These are phyloP conservation scores for Aureobasidium sp. DNA, from an alignment of 2,329 filamentous ascomycete genomes.

Conservation along the genomic window DNA sequence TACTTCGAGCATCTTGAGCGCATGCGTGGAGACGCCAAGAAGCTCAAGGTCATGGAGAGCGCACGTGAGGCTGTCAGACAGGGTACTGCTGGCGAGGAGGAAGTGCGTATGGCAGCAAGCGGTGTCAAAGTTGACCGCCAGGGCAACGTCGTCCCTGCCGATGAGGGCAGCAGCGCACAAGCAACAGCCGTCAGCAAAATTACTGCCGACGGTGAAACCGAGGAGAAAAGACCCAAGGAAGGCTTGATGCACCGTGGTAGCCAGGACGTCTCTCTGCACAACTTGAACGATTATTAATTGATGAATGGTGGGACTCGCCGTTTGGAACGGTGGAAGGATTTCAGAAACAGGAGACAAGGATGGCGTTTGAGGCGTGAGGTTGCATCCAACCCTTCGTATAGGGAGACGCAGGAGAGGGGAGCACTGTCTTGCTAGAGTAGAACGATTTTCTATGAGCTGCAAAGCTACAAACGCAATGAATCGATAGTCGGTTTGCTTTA, in stretches of 20 bases:
- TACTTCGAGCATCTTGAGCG: constrained; percentile 78
- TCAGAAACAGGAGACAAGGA: constrained; percentile 7
- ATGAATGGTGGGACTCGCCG: background rate
- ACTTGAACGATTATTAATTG: constrained; percentile 35
- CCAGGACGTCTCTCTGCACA: constrained; percentile 57
- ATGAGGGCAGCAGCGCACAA: constrained; percentile 22
- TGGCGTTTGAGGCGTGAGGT: constrained; percentile 13
- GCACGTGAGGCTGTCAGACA: constrained; percentile 59
- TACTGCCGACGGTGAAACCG: constrained; percentile 22
- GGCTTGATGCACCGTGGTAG: constrained; percentile 25
- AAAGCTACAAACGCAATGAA: constrained; percentile 8
- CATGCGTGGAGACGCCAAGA: constrained; percentile 62
- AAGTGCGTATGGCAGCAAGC: constrained; percentile 56
- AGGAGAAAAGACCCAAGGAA: constrained; percentile 25
- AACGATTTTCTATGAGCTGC: background rate
- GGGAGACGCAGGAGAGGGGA: background rate
- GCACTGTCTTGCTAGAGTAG: constrained; percentile 7
- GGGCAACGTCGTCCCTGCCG: constrained; percentile 51
- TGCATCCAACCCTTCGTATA: background rate
- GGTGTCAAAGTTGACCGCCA: constrained; percentile 51
- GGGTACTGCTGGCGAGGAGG: constrained; percentile 52
- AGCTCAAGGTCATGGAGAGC: constrained; percentile 58
- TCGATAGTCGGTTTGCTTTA: constrained; percentile 2
- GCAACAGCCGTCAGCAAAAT: constrained; percentile 4
- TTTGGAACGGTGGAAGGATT: background rate